Evolutionary conservation across 345 rosid genomes (phyloP), one percentile per base, ranked within the genome.

Genomic region (Trapa incisa): DNA sequence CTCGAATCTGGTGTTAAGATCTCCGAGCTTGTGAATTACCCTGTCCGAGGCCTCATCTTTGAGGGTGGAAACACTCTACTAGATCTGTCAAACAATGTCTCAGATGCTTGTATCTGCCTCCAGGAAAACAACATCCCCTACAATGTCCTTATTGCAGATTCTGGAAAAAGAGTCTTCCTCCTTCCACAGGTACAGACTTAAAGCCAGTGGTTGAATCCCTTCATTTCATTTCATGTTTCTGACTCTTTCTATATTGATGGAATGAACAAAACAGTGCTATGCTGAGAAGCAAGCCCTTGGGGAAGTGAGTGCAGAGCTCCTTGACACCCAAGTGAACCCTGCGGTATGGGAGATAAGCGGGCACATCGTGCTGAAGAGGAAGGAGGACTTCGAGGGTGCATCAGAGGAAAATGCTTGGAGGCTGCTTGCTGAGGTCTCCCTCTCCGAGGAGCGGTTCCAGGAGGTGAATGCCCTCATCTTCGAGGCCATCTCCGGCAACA

Each of bases 271-370:
- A 41, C 85, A 94, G 97, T 89, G 99, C 71, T 94, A 91, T 67
- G 96, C 97, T 6, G 99, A 91, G 89, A 94, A 89, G 71, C 97
- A 91, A 74, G 99, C 99, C 64, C 82, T 91, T 38, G 97, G 97
- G 52, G 96, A 87, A 78, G 97, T 94, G 67, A 86, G 88, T 72
- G 35, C 82, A 0, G 83, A 87, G 77, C 79, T 94, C 57, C 79
- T 91, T 67, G 97, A 94, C 62, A 94, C 99, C 15, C 97, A 94
- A 71, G 99, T 94, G 78, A 94, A 91, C 76, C 97, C 97, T 68
- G 99, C 99, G 2, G 99, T 94, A 42, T 91, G 97, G 97, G 97
- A 94, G 67, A 94, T 94, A 17, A 91, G 97, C 60, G 99, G 99
- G n/a, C 99, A 94, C 69, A 91, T 94, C 78, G 99, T 94, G 70